Percentiles rank a stretch among this genome's conserved stretches.
phyloP scores from a whole-genome alignment of 2,329 filamentous ascomycete species.

The Penicillium sp. region DNA sequence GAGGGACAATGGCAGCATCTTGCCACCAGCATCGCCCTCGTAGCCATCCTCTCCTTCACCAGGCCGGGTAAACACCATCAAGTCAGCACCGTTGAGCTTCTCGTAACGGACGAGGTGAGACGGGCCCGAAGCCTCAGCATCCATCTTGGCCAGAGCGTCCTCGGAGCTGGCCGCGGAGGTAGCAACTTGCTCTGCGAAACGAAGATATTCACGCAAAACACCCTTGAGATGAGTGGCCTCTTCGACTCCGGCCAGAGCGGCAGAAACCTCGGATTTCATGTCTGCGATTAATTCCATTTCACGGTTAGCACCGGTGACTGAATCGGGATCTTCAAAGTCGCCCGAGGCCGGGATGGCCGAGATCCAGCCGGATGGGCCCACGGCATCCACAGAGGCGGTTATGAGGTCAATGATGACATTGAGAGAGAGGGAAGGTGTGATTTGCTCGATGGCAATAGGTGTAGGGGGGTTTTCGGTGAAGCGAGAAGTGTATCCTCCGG shows the following conservation, averaged over 20 bases:
- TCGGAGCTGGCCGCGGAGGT: slow-evolving; percentile 15
- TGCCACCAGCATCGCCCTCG: slow-evolving; percentile 34
- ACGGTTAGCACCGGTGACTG: slow-evolving; percentile 27
- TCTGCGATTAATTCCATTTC: slow-evolving; percentile 46
- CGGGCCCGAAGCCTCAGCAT: slow-evolving; percentile 13
- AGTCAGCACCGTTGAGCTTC: slow-evolving; percentile 41
- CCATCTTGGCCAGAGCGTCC: slow-evolving; percentile 9
- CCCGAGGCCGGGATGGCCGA: slow-evolving; percentile 35
- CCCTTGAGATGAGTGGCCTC: slow-evolving; percentile 48
- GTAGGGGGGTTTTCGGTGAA: slow-evolving; percentile 41
- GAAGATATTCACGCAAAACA: slow-evolving; percentile 46
- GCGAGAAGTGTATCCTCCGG: slow-evolving; percentile 42
- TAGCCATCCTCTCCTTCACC: slow-evolving; percentile 30
- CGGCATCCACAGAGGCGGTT: slow-evolving; percentile 46
- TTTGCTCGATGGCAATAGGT: slow-evolving; percentile 34
- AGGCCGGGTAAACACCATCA: slow-evolving; percentile 31
- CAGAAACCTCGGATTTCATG: slow-evolving; percentile 48
- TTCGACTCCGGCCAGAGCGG: slow-evolving; percentile 46
- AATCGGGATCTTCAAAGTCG: slow-evolving; percentile 24
- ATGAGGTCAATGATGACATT: slow-evolving; percentile 41
- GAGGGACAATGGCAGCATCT: slow-evolving; percentile 68
- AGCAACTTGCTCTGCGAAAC: slow-evolving; percentile 37
- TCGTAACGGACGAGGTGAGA: slow-evolving; percentile 34
- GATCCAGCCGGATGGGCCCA: slow-evolving; percentile 49
- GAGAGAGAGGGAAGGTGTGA: slow-evolving; percentile 38